phyloP scores from a whole-genome alignment of 1,139 yeast species.

The Scheffersomyces lignicola region DNA sequence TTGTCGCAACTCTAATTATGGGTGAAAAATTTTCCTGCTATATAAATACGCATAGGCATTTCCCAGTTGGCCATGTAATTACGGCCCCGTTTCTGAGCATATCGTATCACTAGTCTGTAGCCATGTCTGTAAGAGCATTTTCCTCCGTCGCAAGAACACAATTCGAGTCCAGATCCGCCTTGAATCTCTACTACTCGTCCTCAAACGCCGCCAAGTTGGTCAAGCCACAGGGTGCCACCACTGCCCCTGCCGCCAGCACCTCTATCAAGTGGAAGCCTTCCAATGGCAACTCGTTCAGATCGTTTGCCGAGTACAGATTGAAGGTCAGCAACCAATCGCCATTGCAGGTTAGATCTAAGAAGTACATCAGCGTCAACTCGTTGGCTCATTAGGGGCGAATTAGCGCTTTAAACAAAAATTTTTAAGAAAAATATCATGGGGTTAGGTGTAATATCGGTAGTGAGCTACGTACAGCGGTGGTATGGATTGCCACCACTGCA shows the following conservation, averaged over 20 bases:
- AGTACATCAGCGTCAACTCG: conserved; percentile 7
- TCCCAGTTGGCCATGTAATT: too few relatives aligned
- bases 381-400: too few relatives aligned
- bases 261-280: conserved; percentile 37
- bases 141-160: conserved; percentile 12
- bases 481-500: too few relatives aligned
- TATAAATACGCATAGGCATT: too few relatives aligned
- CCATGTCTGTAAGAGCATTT: conserved; percentile 14
- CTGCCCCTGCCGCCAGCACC: conserved; percentile 8
- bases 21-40: too few relatives aligned
- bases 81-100: too few relatives aligned
- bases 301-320: conserved; percentile 58
- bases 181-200: conserved; percentile 9
- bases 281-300: conserved; percentile 43
- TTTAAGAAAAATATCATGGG: too few relatives aligned
- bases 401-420: too few relatives aligned
- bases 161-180: conserved; percentile 15
- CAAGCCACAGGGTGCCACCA: conserved; percentile 4
- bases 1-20: too few relatives aligned
- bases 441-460: too few relatives aligned
- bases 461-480: too few relatives aligned
- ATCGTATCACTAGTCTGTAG: too few relatives aligned
- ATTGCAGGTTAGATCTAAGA: conserved; percentile 20
- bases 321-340: conserved; percentile 54
- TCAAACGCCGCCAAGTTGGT: conserved; percentile 8